Base-by-base conservation (phyloP, 2,329 filamentous ascomycete genomes). In the Cladosporium sp. region DNA sequence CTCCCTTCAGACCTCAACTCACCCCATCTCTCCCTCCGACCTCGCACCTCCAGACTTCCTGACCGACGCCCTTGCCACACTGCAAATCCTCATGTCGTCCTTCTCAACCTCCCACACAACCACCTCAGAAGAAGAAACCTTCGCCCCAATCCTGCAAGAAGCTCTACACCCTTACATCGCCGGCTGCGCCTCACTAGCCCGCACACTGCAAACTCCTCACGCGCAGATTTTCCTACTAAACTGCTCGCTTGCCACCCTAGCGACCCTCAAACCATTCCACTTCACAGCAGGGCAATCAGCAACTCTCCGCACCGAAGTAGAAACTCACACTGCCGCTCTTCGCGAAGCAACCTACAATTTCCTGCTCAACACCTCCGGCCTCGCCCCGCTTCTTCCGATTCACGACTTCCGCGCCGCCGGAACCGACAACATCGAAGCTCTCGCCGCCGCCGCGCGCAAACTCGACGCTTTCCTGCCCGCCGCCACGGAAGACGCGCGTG, bases 401-500 rank as follows among this genome's bases (percentile, higher is more conserved):
- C 70, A 72, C 5, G 69, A 73, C 56, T 72, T 73, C 3, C 35
- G 49, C 18, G 26, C 33, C 5, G 57, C 64, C 7, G 46, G 23
- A 5, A 40, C 14, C 1, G 33, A 28, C 5, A 40, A 16, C 14
- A n/a, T 63, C 60, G 59, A 66, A 16, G 69, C 80, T 33, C 81
- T 98, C n/a, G 79, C 85, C 1, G 80, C 83, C 59, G 88, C 89
- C 2, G 91, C 91, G 72, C 91, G 93, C 72, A 85, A 84, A 49
- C 83, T 99, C 7, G 95, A 99, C 74, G 89, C 92, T 67, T 99
- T 98, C 79, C 82, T 99, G 28, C 93, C 95, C 0, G 96, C 92
- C 1, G 95, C 94, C 2, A 84, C 97, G 33, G 94, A 97, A 83
- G 95, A 99, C 75, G 93, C 93, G 2, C 88, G 91, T 71, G 91